Conservation (phyloP, 352 stramenopile genomes). For the Phytophthora kernoviae region DNA sequence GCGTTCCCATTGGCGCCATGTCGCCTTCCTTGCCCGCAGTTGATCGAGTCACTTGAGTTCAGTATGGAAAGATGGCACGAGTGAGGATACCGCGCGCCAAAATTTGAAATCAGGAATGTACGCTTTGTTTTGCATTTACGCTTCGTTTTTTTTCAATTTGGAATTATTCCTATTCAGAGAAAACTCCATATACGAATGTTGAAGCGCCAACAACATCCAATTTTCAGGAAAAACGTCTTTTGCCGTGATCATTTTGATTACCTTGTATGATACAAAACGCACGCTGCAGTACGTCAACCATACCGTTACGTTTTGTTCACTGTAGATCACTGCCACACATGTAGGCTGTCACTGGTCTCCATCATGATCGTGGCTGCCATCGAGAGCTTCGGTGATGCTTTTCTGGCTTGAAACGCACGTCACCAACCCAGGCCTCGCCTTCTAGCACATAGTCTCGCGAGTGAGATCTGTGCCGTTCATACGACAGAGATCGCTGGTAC, state of each 20-base stretch:
- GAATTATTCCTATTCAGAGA: too few species aligned
- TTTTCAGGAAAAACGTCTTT: too few species aligned
- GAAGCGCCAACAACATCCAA: too few species aligned
- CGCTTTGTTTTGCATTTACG: too few species aligned
- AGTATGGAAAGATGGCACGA: not conserved
- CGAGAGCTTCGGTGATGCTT: constrained; percentile 33
- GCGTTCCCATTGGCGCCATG: constrained; percentile 15
- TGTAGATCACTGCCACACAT: not conserved
- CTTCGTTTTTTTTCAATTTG: too few species aligned
- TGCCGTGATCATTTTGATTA: constrained; percentile 1
- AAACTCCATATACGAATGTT: too few species aligned
- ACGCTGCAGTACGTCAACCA: not conserved
- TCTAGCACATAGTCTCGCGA: constrained; percentile 26
- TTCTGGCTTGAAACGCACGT: constrained; percentile 26
- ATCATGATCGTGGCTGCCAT: constrained; percentile 39
- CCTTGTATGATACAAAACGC: not conserved
- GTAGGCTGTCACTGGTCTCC: not conserved
- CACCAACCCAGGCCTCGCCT: constrained; percentile 16
- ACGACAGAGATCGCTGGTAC: constrained; percentile 24
- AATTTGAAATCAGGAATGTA: not conserved
- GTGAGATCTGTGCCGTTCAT: constrained; percentile 24
- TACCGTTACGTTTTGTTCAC: not conserved
- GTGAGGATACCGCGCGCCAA: not conserved
- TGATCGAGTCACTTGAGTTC: not conserved
- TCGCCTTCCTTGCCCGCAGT: too few species aligned